Evolutionary conservation across 805 yeast genomes (phyloP).

Genomic region (Lipomyces spencermartinsiae): DNA sequence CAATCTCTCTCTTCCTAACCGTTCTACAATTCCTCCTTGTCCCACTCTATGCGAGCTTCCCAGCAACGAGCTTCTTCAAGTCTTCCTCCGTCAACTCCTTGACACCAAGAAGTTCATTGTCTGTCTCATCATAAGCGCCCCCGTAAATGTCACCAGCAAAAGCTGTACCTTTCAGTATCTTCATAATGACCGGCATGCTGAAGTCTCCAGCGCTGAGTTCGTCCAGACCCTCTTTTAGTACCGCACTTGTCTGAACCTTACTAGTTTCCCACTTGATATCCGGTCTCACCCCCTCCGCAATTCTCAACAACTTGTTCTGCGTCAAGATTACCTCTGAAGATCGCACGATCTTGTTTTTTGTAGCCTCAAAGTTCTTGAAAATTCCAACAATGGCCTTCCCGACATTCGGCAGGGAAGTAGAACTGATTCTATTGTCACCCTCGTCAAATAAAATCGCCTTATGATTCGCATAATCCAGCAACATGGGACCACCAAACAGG

Average conservation of each 20-base stretch:
- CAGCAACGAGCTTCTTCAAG: neutral
- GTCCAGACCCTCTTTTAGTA: neutral
- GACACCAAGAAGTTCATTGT: conserved; percentile 1
- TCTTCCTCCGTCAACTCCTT: neutral
- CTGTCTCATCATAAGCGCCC: neutral
- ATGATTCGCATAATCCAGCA: neutral
- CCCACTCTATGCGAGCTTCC: neutral
- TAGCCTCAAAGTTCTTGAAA: neutral
- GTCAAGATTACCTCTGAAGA: neutral
- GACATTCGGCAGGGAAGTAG: conserved; percentile 1
- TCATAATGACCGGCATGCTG: conserved; percentile 1
- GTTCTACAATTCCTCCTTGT: neutral
- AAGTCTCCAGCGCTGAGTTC: neutral
- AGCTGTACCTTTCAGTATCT: neutral
- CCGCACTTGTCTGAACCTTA: neutral
- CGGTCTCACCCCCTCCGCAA: neutral
- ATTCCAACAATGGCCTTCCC: conserved; percentile 1
- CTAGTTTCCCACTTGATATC: neutral
- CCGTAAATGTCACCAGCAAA: neutral
- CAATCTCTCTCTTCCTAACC: neutral
- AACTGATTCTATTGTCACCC: neutral
- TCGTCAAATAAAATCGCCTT: neutral
- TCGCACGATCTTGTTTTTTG: neutral
- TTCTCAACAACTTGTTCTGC: neutral
- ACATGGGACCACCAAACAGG: neutral